A percentile compares a stretch with the other conserved stretches of the same genome.
Evolutionary conservation across 306 rosid species (phyloP).

Genomic region (Echinosophora koreensis): DNA sequence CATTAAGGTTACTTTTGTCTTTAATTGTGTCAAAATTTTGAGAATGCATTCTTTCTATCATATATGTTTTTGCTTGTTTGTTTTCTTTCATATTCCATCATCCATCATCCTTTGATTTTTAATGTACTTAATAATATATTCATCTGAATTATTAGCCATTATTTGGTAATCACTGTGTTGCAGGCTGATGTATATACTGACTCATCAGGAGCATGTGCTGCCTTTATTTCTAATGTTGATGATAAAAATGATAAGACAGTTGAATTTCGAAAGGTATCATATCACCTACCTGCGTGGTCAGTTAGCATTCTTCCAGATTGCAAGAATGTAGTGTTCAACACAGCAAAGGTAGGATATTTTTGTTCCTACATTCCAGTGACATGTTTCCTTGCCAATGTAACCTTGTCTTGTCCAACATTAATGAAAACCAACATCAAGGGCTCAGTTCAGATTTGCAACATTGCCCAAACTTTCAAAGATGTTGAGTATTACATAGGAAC

Average conservation of each 20-base stretch:
- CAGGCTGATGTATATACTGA: constrained; percentile 88
- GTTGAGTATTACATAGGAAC: constrained; percentile 17
- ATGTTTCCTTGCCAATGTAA: constrained; percentile 18
- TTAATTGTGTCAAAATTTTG: background rate
- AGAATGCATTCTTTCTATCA: background rate
- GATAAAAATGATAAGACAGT: constrained; percentile 84
- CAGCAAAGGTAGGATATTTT: constrained; percentile 73
- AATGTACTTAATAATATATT: constrained; percentile 36
- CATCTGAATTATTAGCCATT: constrained; percentile 11
- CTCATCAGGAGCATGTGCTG: constrained; percentile 88
- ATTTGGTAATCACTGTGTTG: constrained; percentile 45
- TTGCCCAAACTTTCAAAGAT: constrained; percentile 12
- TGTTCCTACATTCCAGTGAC: constrained; percentile 31
- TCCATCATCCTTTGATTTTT: background rate
- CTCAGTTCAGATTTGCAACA: constrained; percentile 31
- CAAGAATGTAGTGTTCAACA: constrained; percentile 84
- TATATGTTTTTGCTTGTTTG: background rate
- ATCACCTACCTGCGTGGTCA: constrained; percentile 98
- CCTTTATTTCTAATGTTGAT: constrained; percentile 78
- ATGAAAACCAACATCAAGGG: background rate
- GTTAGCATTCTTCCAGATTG: constrained; percentile 98
- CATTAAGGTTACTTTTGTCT: too few species aligned
- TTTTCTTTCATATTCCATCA: constrained; percentile 27
- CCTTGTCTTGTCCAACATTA: constrained; percentile 21
- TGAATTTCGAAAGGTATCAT: constrained; percentile 73